Evolutionary conservation across 192 early-diverging fungal genomes (phyloP).

Genomic region (Rhizoclosmatium globosum): DNA sequence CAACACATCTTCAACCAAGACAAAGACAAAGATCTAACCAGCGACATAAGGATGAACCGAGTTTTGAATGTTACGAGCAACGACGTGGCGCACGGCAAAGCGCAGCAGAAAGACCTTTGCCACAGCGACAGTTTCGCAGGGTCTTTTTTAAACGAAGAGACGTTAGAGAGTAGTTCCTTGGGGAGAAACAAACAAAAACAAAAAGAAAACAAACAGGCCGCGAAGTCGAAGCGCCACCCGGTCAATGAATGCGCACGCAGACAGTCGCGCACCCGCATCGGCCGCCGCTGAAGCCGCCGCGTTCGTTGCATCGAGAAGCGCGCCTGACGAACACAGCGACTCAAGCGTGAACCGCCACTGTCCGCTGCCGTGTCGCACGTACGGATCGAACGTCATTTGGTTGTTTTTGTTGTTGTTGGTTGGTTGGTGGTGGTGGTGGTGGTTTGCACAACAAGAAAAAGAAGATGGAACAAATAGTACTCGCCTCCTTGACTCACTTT

Average conservation of each 20-base stretch:
- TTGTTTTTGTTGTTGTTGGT: background rate
- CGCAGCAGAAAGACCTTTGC: slow-evolving; percentile 30
- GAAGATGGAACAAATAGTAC: too few species aligned
- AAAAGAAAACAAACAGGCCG: slow-evolving; percentile 11
- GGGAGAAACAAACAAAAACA: background rate
- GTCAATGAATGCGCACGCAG: slow-evolving; percentile 21
- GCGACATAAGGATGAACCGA: slow-evolving; percentile 31
- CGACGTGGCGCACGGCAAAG: slow-evolving; percentile 10
- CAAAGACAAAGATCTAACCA: background rate
- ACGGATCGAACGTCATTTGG: background rate
- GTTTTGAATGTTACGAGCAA: background rate
- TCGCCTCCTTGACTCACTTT: too few species aligned
- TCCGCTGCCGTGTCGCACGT: background rate
- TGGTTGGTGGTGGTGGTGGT: too few species aligned
- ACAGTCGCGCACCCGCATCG: background rate
- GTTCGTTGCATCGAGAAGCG: background rate
- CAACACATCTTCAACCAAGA: too few species aligned
- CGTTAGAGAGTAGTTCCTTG: background rate
- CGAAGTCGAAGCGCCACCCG: slow-evolving; percentile 14
- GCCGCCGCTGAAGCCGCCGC: background rate
- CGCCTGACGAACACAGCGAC: background rate
- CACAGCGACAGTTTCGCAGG: slow-evolving; percentile 18
- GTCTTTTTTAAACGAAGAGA: background rate
- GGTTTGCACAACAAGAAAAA: too few species aligned
- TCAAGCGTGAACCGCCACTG: slow-evolving; percentile 13